Conservation (phyloP, 495 filamentous ascomycete species). For the Hypoxylon fuscum region DNA sequence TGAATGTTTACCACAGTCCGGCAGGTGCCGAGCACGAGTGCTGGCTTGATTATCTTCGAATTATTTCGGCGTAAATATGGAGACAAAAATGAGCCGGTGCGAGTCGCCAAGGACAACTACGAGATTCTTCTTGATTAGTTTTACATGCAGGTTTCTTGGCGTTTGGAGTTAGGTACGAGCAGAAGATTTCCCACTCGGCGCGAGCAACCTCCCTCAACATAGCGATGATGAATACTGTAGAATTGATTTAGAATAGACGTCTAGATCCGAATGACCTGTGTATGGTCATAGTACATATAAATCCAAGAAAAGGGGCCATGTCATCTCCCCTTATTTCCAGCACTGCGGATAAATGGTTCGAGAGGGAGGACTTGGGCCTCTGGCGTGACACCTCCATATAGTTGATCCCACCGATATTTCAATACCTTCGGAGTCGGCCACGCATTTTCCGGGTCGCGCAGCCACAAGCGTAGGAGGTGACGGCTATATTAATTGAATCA, state of each 20-base stretch:
- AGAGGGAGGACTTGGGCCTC: constrained; percentile 64
- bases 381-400: constrained; percentile 61
- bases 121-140: constrained; percentile 71
- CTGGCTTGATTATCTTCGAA: constrained; percentile 90
- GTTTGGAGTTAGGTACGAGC: constrained; percentile 12
- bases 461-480: constrained; percentile 66
- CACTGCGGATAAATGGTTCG: constrained; percentile 58
- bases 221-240: constrained; percentile 3
- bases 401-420: constrained; percentile 58
- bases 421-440: constrained; percentile 63
- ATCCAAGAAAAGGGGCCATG: constrained; percentile 2
- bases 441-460: constrained; percentile 64
- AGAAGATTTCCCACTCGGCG: constrained; percentile 16
- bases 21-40: constrained; percentile 88
- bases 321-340: constrained; percentile 46
- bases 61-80: constrained; percentile 83
- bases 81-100: constrained; percentile 67
- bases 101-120: constrained; percentile 69
- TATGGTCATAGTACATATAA: constrained; percentile 6
- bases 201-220: constrained; percentile 2
- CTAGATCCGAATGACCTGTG: neutral
- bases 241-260: neutral
- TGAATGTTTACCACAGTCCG: constrained; percentile 51
- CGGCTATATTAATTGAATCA: constrained; percentile 50
- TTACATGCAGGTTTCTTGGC: neutral